A percentile compares a stretch with the other conserved stretches of the same genome.
phyloP scores from a whole-genome alignment of 768 basidiomycete genomes.

The Pleurotus ostreatus region DNA sequence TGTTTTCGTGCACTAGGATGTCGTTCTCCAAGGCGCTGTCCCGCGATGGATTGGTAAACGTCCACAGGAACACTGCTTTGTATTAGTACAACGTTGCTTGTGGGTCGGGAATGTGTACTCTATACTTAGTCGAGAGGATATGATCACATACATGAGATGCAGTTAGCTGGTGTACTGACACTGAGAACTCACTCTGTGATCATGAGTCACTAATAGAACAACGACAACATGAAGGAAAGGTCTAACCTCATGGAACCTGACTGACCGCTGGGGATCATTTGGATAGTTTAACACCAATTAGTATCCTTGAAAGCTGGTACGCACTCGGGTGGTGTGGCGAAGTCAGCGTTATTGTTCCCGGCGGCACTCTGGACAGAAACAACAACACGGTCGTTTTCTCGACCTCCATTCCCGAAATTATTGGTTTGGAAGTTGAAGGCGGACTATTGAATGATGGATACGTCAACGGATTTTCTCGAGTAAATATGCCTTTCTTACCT shows the following conservation, averaged over 20 bases:
- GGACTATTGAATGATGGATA: background rate
- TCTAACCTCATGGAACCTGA: slow-evolving; percentile 32
- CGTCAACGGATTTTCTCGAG: background rate
- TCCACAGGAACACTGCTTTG: slow-evolving; percentile 2
- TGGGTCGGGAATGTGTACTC: background rate
- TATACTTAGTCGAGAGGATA: background rate
- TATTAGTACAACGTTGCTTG: background rate
- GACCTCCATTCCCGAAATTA: slow-evolving; percentile 52
- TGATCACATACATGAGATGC: background rate
- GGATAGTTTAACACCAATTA: background rate
- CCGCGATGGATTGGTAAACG: slow-evolving; percentile 27
- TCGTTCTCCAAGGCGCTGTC: slow-evolving; percentile 48
- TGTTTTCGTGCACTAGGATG: slow-evolving; percentile 12
- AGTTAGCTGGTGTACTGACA: too few species aligned
- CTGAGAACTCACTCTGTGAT: background rate
- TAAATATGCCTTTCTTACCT: slow-evolving; percentile 17
- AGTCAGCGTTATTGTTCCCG: slow-evolving; percentile 40
- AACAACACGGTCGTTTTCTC: slow-evolving; percentile 46
- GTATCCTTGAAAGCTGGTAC: slow-evolving; percentile 8
- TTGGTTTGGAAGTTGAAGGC: slow-evolving; percentile 55
- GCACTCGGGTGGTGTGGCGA: slow-evolving; percentile 39
- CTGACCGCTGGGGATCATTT: slow-evolving; percentile 21
- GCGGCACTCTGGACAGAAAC: slow-evolving; percentile 46
- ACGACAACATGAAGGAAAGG: background rate
- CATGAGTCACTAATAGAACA: background rate